Evolutionary conservation across 192 early-diverging fungal species (phyloP).

Genomic region (Entomortierella parvispora): DNA sequence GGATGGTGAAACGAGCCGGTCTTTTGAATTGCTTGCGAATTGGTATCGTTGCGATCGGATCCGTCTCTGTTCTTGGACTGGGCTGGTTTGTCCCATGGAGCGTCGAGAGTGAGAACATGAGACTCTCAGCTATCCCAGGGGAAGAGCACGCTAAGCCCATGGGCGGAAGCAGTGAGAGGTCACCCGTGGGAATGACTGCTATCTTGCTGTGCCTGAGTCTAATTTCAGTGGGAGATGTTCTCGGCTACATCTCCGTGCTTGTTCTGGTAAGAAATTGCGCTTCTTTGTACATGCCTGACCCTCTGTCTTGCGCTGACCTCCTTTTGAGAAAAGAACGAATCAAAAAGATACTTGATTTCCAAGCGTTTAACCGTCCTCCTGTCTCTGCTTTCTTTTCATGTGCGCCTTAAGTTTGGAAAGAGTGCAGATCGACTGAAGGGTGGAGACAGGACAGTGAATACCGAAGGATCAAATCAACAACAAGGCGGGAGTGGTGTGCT

Average conservation of each 20-base stretch:
- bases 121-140: background rate
- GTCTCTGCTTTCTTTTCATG: no score
- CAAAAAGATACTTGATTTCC: no score
- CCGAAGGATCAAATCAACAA: background rate
- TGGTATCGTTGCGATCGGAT: slow-evolving; percentile 21
- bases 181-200: slow-evolving; percentile 13
- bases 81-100: slow-evolving; percentile 24
- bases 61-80: slow-evolving; percentile 19
- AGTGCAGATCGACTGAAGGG: slow-evolving; percentile 25
- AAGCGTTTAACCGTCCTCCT: no score
- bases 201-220: slow-evolving; percentile 24
- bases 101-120: background rate
- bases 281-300: no score
- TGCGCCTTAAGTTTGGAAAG: slow-evolving; percentile 32
- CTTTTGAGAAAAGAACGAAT: no score
- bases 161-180: background rate
- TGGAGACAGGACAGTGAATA: background rate
- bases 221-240: slow-evolving; percentile 39
- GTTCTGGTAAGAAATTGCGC: slow-evolving; percentile 19
- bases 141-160: background rate
- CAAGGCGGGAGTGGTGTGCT: slow-evolving; percentile 26
- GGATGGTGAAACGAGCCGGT: slow-evolving; percentile 17
- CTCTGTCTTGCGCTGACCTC: background rate
- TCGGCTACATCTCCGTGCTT: slow-evolving; percentile 30
- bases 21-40: slow-evolving; percentile 14